Evolutionary conservation across 129 eudicot genomes (phyloP).

Genomic region (Arctium lappa): DNA sequence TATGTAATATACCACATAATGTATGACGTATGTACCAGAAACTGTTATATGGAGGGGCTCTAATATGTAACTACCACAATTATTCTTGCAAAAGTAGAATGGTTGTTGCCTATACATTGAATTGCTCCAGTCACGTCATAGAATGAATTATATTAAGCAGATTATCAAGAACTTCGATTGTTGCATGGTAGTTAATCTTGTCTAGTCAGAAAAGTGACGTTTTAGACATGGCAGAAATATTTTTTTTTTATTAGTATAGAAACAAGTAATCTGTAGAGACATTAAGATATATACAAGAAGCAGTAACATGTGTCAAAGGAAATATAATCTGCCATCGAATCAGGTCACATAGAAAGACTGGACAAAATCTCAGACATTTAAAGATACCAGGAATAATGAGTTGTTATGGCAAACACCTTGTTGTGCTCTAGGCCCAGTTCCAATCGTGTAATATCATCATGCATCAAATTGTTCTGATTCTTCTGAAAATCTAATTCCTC

Average conservation of each 20-base stretch:
- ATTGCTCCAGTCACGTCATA: too few species aligned
- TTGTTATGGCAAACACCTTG: slow-evolving; percentile 44
- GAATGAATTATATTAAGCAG: neutral
- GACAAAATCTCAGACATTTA: neutral
- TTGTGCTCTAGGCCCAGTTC: slow-evolving; percentile 42
- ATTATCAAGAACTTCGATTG: slow-evolving; percentile 42
- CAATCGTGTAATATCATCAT: slow-evolving; percentile 55
- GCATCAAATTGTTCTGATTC: slow-evolving; percentile 54
- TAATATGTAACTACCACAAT: neutral
- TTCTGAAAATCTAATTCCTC: slow-evolving; percentile 54
- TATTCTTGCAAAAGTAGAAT: neutral
- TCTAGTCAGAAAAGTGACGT: neutral
- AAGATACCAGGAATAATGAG: neutral
- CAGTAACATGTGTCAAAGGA: neutral
- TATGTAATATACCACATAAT: neutral
- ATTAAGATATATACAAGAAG: neutral
- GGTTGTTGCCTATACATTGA: neutral
- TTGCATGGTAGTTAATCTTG: slow-evolving; percentile 11
- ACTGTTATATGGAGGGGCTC: neutral
- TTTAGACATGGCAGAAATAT: neutral
- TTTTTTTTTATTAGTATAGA: too few species aligned
- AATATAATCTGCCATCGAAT: neutral
- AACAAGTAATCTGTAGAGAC: neutral
- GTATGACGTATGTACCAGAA: neutral
- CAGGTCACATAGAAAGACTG: neutral